Percentiles rank a stretch among this genome's conserved stretches.
phyloP scores from a whole-genome alignment of 2,329 filamentous ascomycete genomes.

The Fusarium palustre region DNA sequence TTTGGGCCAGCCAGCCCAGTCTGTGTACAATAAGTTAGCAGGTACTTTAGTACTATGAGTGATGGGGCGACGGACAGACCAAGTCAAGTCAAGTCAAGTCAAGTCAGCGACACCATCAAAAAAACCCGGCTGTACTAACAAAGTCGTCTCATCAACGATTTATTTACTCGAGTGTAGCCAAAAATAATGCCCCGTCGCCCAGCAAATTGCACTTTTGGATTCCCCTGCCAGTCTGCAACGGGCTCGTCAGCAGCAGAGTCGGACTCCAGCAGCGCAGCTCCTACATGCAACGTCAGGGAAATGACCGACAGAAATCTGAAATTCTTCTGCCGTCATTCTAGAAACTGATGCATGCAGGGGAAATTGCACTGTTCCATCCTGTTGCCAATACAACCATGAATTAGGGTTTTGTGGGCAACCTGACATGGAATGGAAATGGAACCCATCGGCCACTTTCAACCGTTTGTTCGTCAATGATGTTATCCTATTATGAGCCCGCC shows the following conservation, averaged over 20 bases:
- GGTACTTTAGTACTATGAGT: background rate
- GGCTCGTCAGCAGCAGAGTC: background rate
- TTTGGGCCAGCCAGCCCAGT: constrained; percentile 5
- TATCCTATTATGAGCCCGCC: background rate
- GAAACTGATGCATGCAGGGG: constrained; percentile 43
- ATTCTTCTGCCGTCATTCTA: constrained; percentile 51
- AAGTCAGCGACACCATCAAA: constrained; percentile 26
- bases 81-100: constrained; percentile 27
- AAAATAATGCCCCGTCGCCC: constrained; percentile 18
- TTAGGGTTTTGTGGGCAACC: constrained; percentile 33
- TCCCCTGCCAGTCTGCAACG: constrained; percentile 27
- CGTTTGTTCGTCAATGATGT: background rate
- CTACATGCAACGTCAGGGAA: constrained; percentile 4
- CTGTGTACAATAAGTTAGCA: background rate
- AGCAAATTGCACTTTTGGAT: constrained; percentile 37
- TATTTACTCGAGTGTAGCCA: constrained; percentile 22
- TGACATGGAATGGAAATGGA: background rate
- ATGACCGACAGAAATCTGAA: constrained; percentile 18
- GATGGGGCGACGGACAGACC: constrained; percentile 12
- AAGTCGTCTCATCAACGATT: constrained; percentile 20
- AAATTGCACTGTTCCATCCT: constrained; percentile 22
- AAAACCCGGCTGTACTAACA: background rate
- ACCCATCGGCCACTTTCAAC: background rate
- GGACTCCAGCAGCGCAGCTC: background rate
- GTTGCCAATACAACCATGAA: constrained; percentile 14